Conservation (phyloP, 148 eudicot genomes). For the Fagopyrum tataricum region DNA sequence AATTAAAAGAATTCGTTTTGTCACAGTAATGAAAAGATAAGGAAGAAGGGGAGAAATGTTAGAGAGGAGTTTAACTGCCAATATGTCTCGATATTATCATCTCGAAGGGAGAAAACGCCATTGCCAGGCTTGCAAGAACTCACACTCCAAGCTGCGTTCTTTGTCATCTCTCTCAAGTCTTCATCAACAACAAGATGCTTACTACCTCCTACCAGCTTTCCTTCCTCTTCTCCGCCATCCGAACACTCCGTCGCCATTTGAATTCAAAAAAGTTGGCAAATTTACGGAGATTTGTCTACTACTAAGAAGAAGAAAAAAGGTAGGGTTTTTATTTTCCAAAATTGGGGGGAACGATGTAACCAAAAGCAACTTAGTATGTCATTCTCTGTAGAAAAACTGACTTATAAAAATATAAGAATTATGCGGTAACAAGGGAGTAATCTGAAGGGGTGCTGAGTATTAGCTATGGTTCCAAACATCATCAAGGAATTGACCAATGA, state of each 20-base stretch:
- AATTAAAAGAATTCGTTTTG: not conserved
- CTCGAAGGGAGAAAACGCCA: conserved; percentile 72
- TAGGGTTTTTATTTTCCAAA: too few relatives aligned
- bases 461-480: not conserved
- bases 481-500: not conserved
- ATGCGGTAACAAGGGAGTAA: not conserved
- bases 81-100: conserved; percentile 68
- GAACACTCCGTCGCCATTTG: too few relatives aligned
- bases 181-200: conserved; percentile 53
- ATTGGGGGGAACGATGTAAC: not conserved
- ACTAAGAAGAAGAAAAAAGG: too few relatives aligned
- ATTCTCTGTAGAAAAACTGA: not conserved
- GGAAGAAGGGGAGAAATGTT: not conserved
- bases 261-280: too few relatives aligned
- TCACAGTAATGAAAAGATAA: not conserved
- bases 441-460: not conserved
- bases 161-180: conserved; percentile 78
- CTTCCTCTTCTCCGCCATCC: too few relatives aligned
- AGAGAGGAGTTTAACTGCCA: conserved; percentile 52
- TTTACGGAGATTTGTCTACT: too few relatives aligned
- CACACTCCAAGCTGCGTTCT: conserved; percentile 93
- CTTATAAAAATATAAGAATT: not conserved
- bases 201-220: conserved; percentile 44
- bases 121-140: conserved; percentile 55
- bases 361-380: not conserved